A percentile compares a stretch with the other conserved stretches of the same genome.
phyloP scores from a whole-genome alignment of 441 rosid genomes.

The Pelargonium myrrhifolium region DNA sequence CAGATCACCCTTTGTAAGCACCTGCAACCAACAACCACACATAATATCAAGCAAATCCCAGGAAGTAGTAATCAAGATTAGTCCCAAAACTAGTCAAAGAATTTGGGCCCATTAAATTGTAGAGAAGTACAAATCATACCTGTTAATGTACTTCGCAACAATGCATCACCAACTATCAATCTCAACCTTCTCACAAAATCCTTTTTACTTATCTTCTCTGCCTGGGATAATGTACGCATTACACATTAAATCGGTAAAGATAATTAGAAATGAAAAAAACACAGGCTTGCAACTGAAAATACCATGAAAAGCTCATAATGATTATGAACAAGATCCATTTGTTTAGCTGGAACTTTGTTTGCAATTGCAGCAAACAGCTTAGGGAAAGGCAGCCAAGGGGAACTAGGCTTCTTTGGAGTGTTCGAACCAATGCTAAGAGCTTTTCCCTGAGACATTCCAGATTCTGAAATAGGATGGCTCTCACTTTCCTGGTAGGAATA shows the following conservation, averaged over 20 bases:
- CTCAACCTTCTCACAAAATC: slow-evolving; percentile 73
- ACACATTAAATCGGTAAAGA: not conserved
- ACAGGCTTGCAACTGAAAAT: slow-evolving; percentile 14
- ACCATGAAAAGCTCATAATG: slow-evolving; percentile 68
- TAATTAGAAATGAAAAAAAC: not conserved
- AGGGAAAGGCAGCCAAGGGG: slow-evolving; percentile 95
- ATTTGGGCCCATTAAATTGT: not conserved
- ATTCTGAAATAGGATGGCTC: slow-evolving; percentile 26
- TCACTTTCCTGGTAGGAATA: slow-evolving; percentile 29
- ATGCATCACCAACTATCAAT: slow-evolving; percentile 58
- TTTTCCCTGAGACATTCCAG: slow-evolving; percentile 36
- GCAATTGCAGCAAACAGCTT: slow-evolving; percentile 76
- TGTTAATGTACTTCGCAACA: slow-evolving; percentile 75
- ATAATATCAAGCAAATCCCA: not conserved
- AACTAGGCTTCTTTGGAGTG: slow-evolving; percentile 54
- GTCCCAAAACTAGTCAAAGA: not conserved
- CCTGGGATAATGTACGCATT: slow-evolving; percentile 32
- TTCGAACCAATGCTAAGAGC: slow-evolving; percentile 53
- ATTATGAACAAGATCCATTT: slow-evolving; percentile 47
- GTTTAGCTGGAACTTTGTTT: slow-evolving; percentile 41
- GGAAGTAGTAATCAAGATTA: not conserved
- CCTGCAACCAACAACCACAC: not conserved
- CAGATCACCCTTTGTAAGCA: not conserved
- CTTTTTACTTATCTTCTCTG: slow-evolving; percentile 48
- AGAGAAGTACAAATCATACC: slow-evolving; percentile 34